Conservation (phyloP, 768 basidiomycete genomes). For the Phylloporus sp. region DNA sequence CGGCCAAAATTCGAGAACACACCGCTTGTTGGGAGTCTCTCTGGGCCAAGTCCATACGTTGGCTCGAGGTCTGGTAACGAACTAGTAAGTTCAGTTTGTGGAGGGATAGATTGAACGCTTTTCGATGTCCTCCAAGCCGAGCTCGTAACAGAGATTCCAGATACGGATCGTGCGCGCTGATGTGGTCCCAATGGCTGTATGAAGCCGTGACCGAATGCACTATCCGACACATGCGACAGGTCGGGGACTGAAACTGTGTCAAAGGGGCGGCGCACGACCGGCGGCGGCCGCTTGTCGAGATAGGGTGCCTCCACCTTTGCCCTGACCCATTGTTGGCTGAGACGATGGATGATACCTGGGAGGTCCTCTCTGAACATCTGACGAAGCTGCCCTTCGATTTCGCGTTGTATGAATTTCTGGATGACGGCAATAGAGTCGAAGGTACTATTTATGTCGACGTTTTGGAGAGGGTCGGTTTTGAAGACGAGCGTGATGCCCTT, state of each 20-base stretch:
- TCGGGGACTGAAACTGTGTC: slow-evolving; percentile 45
- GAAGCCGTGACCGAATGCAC: slow-evolving; percentile 7
- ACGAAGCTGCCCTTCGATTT: slow-evolving; percentile 93
- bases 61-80: slow-evolving; percentile 62
- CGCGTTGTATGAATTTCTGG: slow-evolving; percentile 93
- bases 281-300: slow-evolving; percentile 49
- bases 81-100: slow-evolving; percentile 21
- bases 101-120: slow-evolving; percentile 18
- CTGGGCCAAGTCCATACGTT: slow-evolving; percentile 91
- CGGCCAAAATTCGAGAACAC: slow-evolving; percentile 74
- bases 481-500: slow-evolving; percentile 99
- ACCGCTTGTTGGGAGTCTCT: slow-evolving; percentile 81
- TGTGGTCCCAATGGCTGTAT: slow-evolving; percentile 20
- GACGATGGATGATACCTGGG: slow-evolving; percentile 92
- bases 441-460: slow-evolving; percentile 95
- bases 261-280: slow-evolving; percentile 28
- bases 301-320: slow-evolving; percentile 93
- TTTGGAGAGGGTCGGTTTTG: slow-evolving; percentile 98
- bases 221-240: slow-evolving; percentile 21
- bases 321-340: slow-evolving; percentile 94
- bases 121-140: slow-evolving; percentile 24
- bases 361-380: slow-evolving; percentile 99
- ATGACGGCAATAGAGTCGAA: slow-evolving; percentile 98
- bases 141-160: slow-evolving; percentile 39
- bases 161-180: slow-evolving; percentile 35